Conservation (phyloP, 257 asterid species). For the Nicotiana paniculata region DNA sequence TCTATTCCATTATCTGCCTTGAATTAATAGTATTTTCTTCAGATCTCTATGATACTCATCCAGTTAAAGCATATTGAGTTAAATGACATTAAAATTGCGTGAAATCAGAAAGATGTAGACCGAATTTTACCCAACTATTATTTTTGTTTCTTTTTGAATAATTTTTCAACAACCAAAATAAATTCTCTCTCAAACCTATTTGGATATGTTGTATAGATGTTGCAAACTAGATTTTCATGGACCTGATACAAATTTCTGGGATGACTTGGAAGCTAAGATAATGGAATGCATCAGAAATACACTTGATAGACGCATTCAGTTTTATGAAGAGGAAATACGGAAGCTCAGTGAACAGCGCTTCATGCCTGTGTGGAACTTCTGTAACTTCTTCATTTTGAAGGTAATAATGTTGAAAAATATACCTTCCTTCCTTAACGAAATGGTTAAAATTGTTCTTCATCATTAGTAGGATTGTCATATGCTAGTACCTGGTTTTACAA, state of each 20-base stretch:
- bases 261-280: slow-evolving; percentile 79
- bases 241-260: slow-evolving; percentile 85
- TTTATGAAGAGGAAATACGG: slow-evolving; percentile 96
- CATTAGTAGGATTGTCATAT: not conserved
- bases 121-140: not conserved
- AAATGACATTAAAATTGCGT: not conserved
- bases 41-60: not conserved
- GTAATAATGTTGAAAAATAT: slow-evolving; percentile 18
- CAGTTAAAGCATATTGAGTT: not conserved
- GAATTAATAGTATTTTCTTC: slow-evolving; percentile 1
- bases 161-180: not conserved
- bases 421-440: not conserved
- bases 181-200: slow-evolving; percentile 9
- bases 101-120: not conserved
- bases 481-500: not conserved
- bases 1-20: not conserved
- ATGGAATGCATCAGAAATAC: slow-evolving; percentile 91
- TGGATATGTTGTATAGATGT: slow-evolving; percentile 51
- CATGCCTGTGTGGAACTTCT: slow-evolving; percentile 97
- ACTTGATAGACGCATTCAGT: slow-evolving; percentile 84
- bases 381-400: slow-evolving; percentile 92
- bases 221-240: slow-evolving; percentile 90
- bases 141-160: not conserved
- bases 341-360: slow-evolving; percentile 97
- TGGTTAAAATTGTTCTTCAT: not conserved